A percentile compares a stretch with the other conserved stretches of the same genome.
phyloP scores from a whole-genome alignment of 441 rosid species.

The Breynia disticha region DNA sequence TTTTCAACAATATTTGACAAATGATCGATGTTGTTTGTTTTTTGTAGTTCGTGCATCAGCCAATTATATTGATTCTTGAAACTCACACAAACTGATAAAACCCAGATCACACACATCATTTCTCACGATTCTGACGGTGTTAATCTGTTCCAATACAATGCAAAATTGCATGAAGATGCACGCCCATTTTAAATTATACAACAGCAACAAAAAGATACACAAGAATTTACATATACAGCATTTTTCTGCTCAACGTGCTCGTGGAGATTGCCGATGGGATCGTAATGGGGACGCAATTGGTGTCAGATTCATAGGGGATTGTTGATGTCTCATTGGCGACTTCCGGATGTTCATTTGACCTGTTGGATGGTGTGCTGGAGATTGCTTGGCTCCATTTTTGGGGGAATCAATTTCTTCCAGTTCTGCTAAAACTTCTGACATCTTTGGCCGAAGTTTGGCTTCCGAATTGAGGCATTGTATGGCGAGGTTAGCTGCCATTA shows the following conservation, averaged over 20 bases:
- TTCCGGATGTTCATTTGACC: constrained; percentile 11
- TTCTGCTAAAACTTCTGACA: constrained; percentile 47
- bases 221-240: constrained; percentile 16
- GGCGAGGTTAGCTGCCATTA: constrained; percentile 46
- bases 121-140: not conserved
- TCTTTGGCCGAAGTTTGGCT: constrained; percentile 45
- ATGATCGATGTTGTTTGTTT: too few relatives aligned
- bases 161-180: constrained; percentile 24
- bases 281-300: constrained; percentile 27
- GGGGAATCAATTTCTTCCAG: constrained; percentile 41
- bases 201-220: not conserved
- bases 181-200: constrained; percentile 17
- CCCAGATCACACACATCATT: not conserved
- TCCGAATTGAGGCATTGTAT: constrained; percentile 39
- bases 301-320: constrained; percentile 20
- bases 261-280: constrained; percentile 28
- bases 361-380: constrained; percentile 9
- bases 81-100: not conserved
- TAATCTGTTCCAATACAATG: constrained; percentile 8
- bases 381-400: constrained; percentile 18
- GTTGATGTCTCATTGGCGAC: constrained; percentile 25
- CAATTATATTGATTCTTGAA: not conserved
- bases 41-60: too few relatives aligned
- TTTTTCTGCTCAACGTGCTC: constrained; percentile 19
- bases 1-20: too few relatives aligned